Conservation (phyloP, 192 early-diverging fungal genomes). For the Rhizophlyctis rosea region DNA sequence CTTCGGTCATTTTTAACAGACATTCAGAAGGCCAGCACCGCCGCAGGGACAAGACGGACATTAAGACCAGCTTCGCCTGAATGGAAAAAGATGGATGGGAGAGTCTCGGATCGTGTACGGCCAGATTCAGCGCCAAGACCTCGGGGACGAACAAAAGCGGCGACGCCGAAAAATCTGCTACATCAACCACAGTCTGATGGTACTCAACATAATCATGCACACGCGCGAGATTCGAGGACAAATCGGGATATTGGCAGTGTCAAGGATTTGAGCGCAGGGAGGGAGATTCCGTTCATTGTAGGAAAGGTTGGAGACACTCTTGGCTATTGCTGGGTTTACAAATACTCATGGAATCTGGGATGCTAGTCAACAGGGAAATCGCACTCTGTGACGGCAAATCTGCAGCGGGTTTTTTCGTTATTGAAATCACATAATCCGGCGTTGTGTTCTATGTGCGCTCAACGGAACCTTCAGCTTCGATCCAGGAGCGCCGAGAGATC, state of each 20-base stretch:
- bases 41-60: too few species aligned
- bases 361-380: slow-evolving; percentile 49
- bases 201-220: too few species aligned
- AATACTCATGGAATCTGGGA: neutral
- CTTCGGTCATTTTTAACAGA: too few species aligned
- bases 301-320: slow-evolving; percentile 43
- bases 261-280: slow-evolving; percentile 9
- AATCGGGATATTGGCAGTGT: neutral
- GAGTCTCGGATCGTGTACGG: too few species aligned
- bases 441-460: slow-evolving; percentile 49
- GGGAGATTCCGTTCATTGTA: slow-evolving; percentile 58
- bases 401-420: slow-evolving; percentile 56
- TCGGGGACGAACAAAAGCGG: neutral
- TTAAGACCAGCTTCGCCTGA: too few species aligned
- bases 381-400: slow-evolving; percentile 58
- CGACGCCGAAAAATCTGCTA: too few species aligned
- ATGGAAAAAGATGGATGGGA: neutral
- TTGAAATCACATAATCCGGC: slow-evolving; percentile 55
- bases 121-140: too few species aligned
- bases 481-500: neutral
- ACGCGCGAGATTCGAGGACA: too few species aligned
- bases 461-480: slow-evolving; percentile 9
- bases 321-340: slow-evolving; percentile 7
- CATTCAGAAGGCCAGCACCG: too few species aligned
- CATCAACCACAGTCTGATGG: too few species aligned